Conservation (phyloP, 2,329 filamentous ascomycete genomes). For the Apiospora rasikravindrae region DNA sequence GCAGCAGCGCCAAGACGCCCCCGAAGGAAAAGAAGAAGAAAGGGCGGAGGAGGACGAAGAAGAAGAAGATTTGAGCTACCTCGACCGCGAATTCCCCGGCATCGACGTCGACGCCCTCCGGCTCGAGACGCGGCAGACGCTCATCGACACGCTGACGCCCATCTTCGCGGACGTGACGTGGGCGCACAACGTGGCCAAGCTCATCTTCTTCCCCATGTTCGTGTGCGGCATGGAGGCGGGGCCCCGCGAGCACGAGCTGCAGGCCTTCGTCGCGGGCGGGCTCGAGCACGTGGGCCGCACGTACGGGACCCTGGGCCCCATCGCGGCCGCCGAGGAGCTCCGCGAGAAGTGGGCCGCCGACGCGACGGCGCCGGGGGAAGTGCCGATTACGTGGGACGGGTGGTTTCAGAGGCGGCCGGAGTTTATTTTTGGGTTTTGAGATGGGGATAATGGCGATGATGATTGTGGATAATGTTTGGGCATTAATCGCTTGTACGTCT, state of each 20-base stretch:
- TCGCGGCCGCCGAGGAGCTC: slow-evolving; percentile 20
- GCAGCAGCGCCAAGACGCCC: neutral
- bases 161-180: slow-evolving; percentile 21
- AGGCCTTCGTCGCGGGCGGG: slow-evolving; percentile 18
- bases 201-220: slow-evolving; percentile 24
- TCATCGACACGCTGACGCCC: slow-evolving; percentile 19
- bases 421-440: slow-evolving; percentile 20
- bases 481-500: too few relatives aligned
- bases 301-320: slow-evolving; percentile 20
- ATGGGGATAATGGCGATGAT: too few relatives aligned
- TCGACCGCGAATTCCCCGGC: neutral
- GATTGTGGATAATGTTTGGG: too few relatives aligned
- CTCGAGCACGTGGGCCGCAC: slow-evolving; percentile 21
- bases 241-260: neutral
- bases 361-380: neutral
- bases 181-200: slow-evolving; percentile 23
- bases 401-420: slow-evolving; percentile 23
- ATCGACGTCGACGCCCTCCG: slow-evolving; percentile 16
- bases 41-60: neutral
- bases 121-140: neutral
- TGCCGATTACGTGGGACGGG: slow-evolving; percentile 20
- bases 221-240: slow-evolving; percentile 22
- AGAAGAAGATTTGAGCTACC: neutral
- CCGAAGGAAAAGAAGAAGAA: neutral
- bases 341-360: slow-evolving; percentile 22